Percentiles rank a stretch among this genome's conserved stretches.
Conservation (phyloP, 2,329 filamentous ascomycete genomes). For the Xylaria sp. region DNA sequence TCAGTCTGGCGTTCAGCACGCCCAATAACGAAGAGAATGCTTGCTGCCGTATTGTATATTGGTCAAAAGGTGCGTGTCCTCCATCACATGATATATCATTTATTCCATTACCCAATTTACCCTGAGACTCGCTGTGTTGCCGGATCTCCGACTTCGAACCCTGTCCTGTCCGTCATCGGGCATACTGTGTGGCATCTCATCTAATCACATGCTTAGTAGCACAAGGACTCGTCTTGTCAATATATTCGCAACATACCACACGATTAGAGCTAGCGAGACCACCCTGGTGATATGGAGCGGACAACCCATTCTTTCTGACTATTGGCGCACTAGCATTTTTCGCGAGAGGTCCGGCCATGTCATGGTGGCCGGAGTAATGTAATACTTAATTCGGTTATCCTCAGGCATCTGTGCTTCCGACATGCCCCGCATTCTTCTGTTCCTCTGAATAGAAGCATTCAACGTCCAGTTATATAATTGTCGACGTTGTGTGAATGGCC, state of each 20-base stretch:
- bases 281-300: neutral
- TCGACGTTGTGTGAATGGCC: neutral
- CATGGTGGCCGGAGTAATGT: neutral
- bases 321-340: neutral
- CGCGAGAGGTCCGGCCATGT: neutral
- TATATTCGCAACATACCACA: neutral
- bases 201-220: neutral
- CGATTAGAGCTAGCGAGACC: neutral
- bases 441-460: neutral
- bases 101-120: neutral
- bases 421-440: neutral
- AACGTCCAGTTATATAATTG: neutral
- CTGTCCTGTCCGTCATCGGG: neutral
- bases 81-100: neutral
- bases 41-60: neutral
- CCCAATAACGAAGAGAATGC: neutral
- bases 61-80: neutral
- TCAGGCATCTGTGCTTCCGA: neutral
- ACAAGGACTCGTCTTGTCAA: neutral
- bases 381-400: constrained; percentile 3
- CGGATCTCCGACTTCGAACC: neutral
- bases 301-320: neutral
- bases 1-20: neutral
- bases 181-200: neutral
- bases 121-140: neutral